phyloP scores from a whole-genome alignment of 106 monocot genomes.

The Platanthera guangdongensis region DNA sequence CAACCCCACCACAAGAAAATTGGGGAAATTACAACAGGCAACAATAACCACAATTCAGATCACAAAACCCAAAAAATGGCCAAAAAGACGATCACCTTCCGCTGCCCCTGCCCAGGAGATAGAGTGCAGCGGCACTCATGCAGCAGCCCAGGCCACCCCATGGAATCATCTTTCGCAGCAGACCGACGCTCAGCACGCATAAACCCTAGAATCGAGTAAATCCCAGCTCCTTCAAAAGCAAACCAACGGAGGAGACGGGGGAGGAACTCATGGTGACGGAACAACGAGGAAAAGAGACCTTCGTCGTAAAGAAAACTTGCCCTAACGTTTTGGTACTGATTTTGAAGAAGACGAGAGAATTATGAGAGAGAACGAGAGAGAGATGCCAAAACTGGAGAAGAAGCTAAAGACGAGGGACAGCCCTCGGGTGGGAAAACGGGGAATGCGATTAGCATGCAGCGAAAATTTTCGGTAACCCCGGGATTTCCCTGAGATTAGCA shows the following conservation, averaged over 20 bases:
- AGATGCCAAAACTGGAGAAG: not conserved
- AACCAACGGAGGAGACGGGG: not conserved
- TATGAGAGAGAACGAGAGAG: not conserved
- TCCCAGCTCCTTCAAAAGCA: not conserved
- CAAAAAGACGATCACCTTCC: constrained; percentile 39
- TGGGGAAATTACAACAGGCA: not conserved
- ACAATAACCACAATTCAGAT: not conserved
- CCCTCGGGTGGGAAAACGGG: not conserved
- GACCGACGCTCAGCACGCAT: not conserved
- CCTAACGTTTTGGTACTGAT: not conserved
- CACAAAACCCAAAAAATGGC: not conserved
- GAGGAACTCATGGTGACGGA: not conserved
- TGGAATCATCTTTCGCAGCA: constrained; percentile 40
- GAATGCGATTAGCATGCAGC: not conserved
- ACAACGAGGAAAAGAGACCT: not conserved
- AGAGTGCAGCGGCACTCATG: constrained; percentile 76
- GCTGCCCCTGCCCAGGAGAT: constrained; percentile 74
- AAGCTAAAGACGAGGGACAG: not conserved
- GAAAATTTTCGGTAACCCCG: too few relatives aligned
- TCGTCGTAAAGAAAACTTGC: not conserved
- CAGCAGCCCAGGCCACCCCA: constrained; percentile 92
- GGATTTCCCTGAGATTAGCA: too few relatives aligned
- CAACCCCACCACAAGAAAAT: not conserved
- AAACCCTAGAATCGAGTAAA: constrained; percentile 8
- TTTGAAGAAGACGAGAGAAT: not conserved